Base-by-base conservation (phyloP, 2,329 filamentous ascomycete species). In the Ophiocordyceps camponoti-leonardi region DNA sequence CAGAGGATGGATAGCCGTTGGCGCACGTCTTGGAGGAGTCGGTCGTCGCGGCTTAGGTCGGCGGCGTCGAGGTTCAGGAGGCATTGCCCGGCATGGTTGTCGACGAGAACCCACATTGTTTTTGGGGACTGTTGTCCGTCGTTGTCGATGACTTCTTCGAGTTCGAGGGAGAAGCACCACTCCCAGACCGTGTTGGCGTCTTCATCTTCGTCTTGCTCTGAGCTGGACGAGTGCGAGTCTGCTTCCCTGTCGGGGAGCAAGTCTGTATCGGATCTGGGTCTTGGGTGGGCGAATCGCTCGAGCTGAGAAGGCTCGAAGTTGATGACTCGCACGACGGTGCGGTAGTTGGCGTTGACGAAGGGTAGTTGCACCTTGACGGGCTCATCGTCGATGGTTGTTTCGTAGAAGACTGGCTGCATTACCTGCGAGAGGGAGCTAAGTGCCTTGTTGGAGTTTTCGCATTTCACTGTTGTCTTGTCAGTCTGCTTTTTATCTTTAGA, bases 91-190 rank as follows among this genome's bases (percentile, higher is more conserved):
- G 67, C 63, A 11, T 48, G 47, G 47, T 78, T 80, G 45, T 79
- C 72, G 1, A 95, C 80, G 6, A 83, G 66, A 3, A 83, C 72
- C 69, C 82, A 86, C 44, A 88, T 57, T 26, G 68, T 67, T 7
- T 70, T 57, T 14, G 66, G 71, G 14, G 59, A 55, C 52, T 46
- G 56, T 53, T 47, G 23, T 46, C 30, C 52, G 50, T 41, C 54
- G 49, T 58, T 5, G 64, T 56, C 0, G 74, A 28, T 28, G 7
- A 28, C 78, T 51, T 88, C 84, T 60, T 94, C 83, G 1, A 95
- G 73, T 13, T 83, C 69, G 22, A 96, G 69, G 20, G 75, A 76
- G 61, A 95, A 95, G 14, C 75, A 73, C 88, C 88, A 95, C 59
- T 92, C 79, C 83, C 86, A 94, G 8, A 59, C 55, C 13, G 57